Base-by-base conservation (phyloP, 2,329 filamentous ascomycete species). In the Alternaria solani region DNA sequence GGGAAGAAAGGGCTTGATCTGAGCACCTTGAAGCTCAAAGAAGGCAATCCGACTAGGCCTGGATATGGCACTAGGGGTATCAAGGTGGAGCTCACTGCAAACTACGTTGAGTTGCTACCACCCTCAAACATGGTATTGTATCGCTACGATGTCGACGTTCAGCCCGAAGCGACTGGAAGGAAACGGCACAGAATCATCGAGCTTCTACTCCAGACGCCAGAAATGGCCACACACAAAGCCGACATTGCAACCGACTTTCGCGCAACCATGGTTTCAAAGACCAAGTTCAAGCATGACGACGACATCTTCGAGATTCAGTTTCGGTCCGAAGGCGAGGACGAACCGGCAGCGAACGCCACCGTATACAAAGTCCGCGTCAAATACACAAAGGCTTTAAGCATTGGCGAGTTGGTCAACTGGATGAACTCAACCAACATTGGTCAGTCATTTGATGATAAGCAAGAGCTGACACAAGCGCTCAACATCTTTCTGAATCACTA, bases 401-500 rank as follows among this genome's bases (percentile, higher is more conserved):
- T 69, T 6, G 48, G 47, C 14, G 75, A 83, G 2, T 71, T 87
- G n/a, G 64, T 84, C 3, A 73, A 82, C 8, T 84, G 83, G 55
- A 69, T 87, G 34, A 78, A 72, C 2, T 83, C 81, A 1, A 75
- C 78, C 1, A 74, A 78, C 38, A 65, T 77, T 1, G 68, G 71
- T 16, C 73, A 71, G 1, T 64, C 73, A 12, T 82, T 83, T 42
- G 69, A 65, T 0, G 73, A 78, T 11, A 83, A 84, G 65, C 75
- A 77, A 0, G 83, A 86, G 51, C 68, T 85, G 1, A 77, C 86
- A 2, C 85, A 87, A 57, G 81, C 84, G 1, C 71, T 89, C 53
- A 89, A 89, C 65, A 85, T 88, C 44, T 78, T 88, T n/a, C 69
- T 88, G 42, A 82, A 82, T 3, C 82, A 85, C 57, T 68, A 78